Evolutionary conservation across 164 flowering plant species (phyloP).

Genomic region (Euptelea pleiosperma): DNA sequence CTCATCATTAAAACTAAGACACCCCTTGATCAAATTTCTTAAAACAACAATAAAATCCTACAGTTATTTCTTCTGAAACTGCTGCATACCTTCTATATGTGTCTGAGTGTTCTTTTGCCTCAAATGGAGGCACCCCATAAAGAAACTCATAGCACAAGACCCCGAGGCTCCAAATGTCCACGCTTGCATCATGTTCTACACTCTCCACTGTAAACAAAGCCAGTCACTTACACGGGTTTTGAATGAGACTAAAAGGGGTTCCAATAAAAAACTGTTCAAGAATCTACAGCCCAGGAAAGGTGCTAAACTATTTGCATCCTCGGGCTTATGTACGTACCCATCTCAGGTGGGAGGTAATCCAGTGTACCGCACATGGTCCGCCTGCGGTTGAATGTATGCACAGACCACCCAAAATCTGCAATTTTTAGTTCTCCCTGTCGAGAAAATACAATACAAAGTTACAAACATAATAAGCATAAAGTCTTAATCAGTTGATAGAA

Average conservation of each 20-base stretch:
- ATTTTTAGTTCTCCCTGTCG: constrained; percentile 90
- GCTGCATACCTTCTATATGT: constrained; percentile 75
- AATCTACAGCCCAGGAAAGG: neutral
- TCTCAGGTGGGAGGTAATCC: constrained; percentile 99
- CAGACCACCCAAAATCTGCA: constrained; percentile 99
- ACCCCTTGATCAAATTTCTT: no score
- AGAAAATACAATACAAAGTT: neutral
- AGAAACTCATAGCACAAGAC: constrained; percentile 91
- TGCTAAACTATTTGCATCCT: neutral
- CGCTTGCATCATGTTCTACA: constrained; percentile 92
- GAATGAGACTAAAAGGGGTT: neutral
- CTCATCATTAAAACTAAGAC: no score
- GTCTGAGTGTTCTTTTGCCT: constrained; percentile 95
- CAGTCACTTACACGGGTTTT: neutral
- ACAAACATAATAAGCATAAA: constrained; percentile 13
- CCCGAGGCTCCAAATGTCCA: constrained; percentile 98
- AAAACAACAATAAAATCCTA: no score
- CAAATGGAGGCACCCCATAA: constrained; percentile 96
- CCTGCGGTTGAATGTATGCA: constrained; percentile 92
- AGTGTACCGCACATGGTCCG: constrained; percentile 97
- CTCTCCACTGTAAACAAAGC: constrained; percentile 68
- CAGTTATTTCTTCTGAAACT: no score
- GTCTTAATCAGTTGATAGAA: neutral
- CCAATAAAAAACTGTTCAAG: neutral
- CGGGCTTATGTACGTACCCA: constrained; percentile 59